A percentile compares a stretch with the other conserved stretches of the same genome.
These are phyloP conservation scores for Nakaseomyces bracarensis DNA, from an alignment of 1,139 yeast species.

Conservation along the genomic window DNA sequence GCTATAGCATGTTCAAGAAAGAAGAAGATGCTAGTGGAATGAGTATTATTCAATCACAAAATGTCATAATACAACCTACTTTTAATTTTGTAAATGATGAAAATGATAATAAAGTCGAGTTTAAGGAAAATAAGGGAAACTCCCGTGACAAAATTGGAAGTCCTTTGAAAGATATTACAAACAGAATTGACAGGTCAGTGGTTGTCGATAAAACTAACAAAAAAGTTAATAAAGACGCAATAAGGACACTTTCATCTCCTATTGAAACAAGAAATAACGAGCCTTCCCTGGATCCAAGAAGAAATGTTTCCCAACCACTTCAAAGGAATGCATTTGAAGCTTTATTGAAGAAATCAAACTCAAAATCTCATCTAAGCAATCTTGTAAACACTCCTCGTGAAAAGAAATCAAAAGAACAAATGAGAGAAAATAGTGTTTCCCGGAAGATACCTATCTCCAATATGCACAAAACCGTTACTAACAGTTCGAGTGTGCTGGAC, in stretches of 20 bases:
- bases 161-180: conserved; percentile 16
- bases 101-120: not conserved
- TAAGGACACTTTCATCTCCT: conserved; percentile 15
- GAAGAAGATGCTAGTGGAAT: not conserved
- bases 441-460: not conserved
- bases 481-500: conserved; percentile 7
- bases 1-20: not conserved
- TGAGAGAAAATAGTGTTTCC: not conserved
- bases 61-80: not conserved
- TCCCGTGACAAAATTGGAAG: not conserved
- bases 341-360: not conserved
- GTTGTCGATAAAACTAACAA: not conserved
- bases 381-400: not conserved
- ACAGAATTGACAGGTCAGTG: conserved; percentile 1
- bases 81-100: conserved; percentile 2
- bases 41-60: not conserved
- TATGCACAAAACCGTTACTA: not conserved
- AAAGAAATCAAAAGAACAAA: not conserved
- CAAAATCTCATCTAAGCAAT: not conserved
- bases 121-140: not conserved
- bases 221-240: conserved; percentile 6
- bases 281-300: conserved; percentile 25
- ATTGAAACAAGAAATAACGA: conserved; percentile 8
- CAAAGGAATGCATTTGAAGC: not conserved
- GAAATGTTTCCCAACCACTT: conserved; percentile 20